Percentiles rank a stretch among this genome's conserved stretches.
phyloP scores from a whole-genome alignment of 2,329 filamentous ascomycete species.

The Epichloe scottii region DNA sequence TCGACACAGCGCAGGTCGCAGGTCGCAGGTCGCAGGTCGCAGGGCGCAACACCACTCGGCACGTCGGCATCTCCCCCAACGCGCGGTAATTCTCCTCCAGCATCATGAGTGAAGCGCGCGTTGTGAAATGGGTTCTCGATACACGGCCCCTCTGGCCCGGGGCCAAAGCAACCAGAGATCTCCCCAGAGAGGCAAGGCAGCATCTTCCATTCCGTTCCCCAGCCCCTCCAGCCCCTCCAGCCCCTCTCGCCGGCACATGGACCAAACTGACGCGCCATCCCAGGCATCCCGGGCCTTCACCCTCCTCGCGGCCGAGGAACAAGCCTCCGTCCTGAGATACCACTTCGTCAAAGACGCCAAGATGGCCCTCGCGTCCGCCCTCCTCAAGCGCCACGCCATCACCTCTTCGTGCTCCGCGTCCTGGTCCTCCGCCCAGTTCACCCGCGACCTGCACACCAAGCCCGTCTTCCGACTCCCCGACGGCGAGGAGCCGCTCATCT shows the following conservation, averaged over 20 bases:
- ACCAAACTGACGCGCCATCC: background rate
- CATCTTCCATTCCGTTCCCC: background rate
- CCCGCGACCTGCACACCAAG: slow-evolving; percentile 42
- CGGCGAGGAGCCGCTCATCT: slow-evolving; percentile 39
- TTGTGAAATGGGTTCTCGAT: slow-evolving; percentile 51
- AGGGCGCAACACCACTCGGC: too few relatives aligned
- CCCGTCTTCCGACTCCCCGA: slow-evolving; percentile 38
- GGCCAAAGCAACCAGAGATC: slow-evolving; percentile 34
- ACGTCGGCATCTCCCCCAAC: too few relatives aligned
- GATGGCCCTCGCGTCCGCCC: slow-evolving; percentile 58
- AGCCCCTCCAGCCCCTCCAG: too few relatives aligned
- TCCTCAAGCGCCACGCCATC: slow-evolving; percentile 62
- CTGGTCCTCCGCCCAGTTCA: slow-evolving; percentile 47
- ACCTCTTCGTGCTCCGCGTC: slow-evolving; percentile 42
- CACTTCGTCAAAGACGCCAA: slow-evolving; percentile 60
- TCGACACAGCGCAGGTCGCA: too few relatives aligned
- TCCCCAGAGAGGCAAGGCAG: slow-evolving; percentile 30
- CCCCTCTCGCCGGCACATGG: background rate
- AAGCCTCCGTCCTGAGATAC: slow-evolving; percentile 43
- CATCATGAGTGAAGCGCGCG: slow-evolving; percentile 14
- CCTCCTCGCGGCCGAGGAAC: slow-evolving; percentile 43
- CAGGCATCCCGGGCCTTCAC: slow-evolving; percentile 42
- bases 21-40: too few relatives aligned
- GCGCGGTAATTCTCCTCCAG: background rate
- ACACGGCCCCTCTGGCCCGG: slow-evolving; percentile 46